These are phyloP conservation scores for Phaeosphaeriaceae sp. DNA, from an alignment of 2,329 filamentous ascomycete genomes.

Conservation along the genomic window DNA sequence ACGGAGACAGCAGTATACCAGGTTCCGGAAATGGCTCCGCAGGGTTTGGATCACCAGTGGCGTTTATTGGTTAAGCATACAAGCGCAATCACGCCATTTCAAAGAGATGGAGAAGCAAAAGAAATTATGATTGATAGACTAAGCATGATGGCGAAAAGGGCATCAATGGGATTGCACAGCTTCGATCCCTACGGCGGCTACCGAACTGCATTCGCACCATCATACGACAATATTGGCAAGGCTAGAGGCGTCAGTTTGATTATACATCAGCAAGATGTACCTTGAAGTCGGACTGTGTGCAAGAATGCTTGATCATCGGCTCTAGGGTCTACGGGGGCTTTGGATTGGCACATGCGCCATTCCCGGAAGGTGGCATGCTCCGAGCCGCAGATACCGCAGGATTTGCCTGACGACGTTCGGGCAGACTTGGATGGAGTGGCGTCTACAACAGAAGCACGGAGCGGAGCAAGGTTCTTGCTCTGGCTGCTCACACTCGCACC, in stretches of 20 bases:
- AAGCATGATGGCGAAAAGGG: not conserved
- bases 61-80: not conserved
- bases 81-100: not conserved
- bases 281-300: not conserved
- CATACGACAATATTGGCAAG: not conserved
- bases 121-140: not conserved
- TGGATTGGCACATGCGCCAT: conserved; percentile 10
- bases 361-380: conserved; percentile 9
- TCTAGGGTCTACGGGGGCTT: not conserved
- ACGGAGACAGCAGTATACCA: not conserved
- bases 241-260: not conserved
- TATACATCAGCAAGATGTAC: not conserved
- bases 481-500: not conserved
- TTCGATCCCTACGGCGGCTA: no score
- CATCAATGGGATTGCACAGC: no score
- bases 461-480: not conserved
- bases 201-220: no score
- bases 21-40: not conserved
- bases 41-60: not conserved
- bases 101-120: not conserved
- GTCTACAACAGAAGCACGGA: not conserved
- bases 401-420: conserved; percentile 3
- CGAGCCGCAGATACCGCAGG: conserved; percentile 9
- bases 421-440: not conserved
- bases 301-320: not conserved